Evolutionary conservation across 2,329 filamentous ascomycete genomes (phyloP).

Genomic region (Fusarium sublunatum): DNA sequence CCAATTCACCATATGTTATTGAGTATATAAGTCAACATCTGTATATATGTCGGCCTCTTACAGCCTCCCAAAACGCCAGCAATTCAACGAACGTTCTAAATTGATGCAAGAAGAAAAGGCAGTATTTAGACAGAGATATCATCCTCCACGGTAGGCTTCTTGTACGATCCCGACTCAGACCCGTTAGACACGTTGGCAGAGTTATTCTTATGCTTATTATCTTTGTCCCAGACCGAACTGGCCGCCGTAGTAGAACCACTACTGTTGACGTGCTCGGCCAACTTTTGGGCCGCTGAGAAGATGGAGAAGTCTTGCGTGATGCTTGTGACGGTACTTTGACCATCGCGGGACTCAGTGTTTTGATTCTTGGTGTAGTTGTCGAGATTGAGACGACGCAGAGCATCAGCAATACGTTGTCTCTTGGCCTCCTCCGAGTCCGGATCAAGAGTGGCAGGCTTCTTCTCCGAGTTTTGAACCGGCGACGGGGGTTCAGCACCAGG

Average conservation of each 20-base stretch:
- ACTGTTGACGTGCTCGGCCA: slow-evolving; percentile 28
- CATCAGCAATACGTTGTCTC: slow-evolving; percentile 38
- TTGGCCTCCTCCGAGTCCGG: slow-evolving; percentile 33
- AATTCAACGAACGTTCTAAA: slow-evolving; percentile 9
- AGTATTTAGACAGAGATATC: not conserved
- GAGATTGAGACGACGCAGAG: slow-evolving; percentile 35
- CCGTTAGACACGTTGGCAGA: slow-evolving; percentile 23
- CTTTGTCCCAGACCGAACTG: slow-evolving; percentile 38
- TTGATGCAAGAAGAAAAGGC: not conserved
- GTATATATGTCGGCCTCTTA: not conserved
- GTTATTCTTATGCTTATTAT: slow-evolving; percentile 28
- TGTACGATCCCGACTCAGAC: slow-evolving; percentile 37
- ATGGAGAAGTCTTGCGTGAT: slow-evolving; percentile 42
- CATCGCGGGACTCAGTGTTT: slow-evolving; percentile 13
- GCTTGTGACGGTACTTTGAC: slow-evolving; percentile 36
- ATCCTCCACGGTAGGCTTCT: slow-evolving; percentile 44
- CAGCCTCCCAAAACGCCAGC: slow-evolving; percentile 26
- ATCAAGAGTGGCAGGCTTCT: slow-evolving; percentile 9
- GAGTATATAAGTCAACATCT: too few species aligned
- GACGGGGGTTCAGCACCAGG: slow-evolving; percentile 27
- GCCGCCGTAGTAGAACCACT: slow-evolving; percentile 39
- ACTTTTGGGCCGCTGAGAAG: slow-evolving; percentile 40
- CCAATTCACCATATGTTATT: too few species aligned
- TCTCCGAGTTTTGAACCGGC: slow-evolving; percentile 7
- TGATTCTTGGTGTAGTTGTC: slow-evolving; percentile 25